Evolutionary conservation across 2,329 filamentous ascomycete species (phyloP), one percentile per base, ranked within the genome.

Genomic region (Neurospora crassa): DNA sequence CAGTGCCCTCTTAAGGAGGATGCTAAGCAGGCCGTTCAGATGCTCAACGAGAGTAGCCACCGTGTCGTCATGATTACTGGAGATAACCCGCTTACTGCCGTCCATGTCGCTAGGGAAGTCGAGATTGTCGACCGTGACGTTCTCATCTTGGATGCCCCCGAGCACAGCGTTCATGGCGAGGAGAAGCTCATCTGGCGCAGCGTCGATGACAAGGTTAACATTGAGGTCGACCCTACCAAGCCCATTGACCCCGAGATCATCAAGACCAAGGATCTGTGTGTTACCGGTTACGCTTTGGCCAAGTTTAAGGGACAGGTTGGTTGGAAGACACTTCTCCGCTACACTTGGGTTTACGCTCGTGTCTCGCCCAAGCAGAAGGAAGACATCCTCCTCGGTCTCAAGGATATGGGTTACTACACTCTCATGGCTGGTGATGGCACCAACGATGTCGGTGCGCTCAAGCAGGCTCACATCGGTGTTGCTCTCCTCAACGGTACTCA

Each of bases 341-440:
- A 98, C 81, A 90, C 94, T 16, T 99, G 96, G 96, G 96, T 99
- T 5, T 99, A 99, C 79, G 96, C 96, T 75, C 93, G 96, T 78
- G 96, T 99, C 11, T 99, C 96, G 1, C 96, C 96, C 10, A 97
- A 97, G 85, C 96, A 99, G 79, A 99, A 99, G 84, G 96, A 99
- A 81, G 94, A 98, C 70, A 98, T 99, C 78, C 86, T 99, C n/a
- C 88, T 97, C 29, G 96, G 96, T 45, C 88, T 98, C 73, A 97
- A 97, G 83, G 94, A 97, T 78, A 92, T 93, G 83, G 96, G 96
- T 68, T 99, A 99, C 84, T 97, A 96, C 73, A 99, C 96, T 40
- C 88, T 99, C 74, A 99, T 99, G 96, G 96, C 94, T 77, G 96
- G 96, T 81, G 96, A 99, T 78, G 96, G 96, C 74, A 99, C 96